Base-by-base conservation (phyloP, 257 asterid species). In the Linderniella brevidens region DNA sequence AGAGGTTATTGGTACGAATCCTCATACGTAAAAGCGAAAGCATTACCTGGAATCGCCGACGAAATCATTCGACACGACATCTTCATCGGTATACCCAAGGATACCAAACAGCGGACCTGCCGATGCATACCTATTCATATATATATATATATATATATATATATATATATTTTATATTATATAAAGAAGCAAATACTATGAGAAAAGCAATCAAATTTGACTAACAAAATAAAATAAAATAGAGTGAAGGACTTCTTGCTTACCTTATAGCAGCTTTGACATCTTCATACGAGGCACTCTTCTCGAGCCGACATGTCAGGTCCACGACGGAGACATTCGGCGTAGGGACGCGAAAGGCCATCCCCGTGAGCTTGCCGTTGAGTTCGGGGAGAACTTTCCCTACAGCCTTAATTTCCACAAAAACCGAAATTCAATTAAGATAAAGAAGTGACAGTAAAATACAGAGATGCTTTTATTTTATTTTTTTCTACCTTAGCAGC, bases 61-160 rank as follows among this genome's bases (percentile, higher is more conserved):
- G 43, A 84, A 80, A 67, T 80, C 93, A 0, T 75, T 68, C n/a
- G 93, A 84, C 29, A 84, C 87, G 8, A 84, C 79, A 54, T 84
- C 86, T 5, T 84, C 85, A 36, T 84, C 93, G 0, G 79, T 76
- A 70, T 65, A 80, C n/a, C 95, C 95, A 52, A 84, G 56, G 53
- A 80, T 80, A 17, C 95, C 95, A 75, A 77, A 80, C 35, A 80
- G 80, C 45, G 68, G 67, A 35, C 70, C 71, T 80, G 71, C 84
- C 0, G 92, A 80, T 32, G 61, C 78, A 47, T 71, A 69, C 67
- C 75, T 71, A 36, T 36, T 6, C 7, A 7, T 6, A n/a, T n/a
- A n/a, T n/a, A n/a, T n/a, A n/a, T n/a, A n/a, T n/a, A n/a, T n/a
- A n/a, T n/a, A n/a, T n/a, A n/a, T n/a, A n/a, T n/a, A n/a, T n/a